These are phyloP conservation scores for Cladosporium sp. DNA, from an alignment of 2,329 filamentous ascomycete genomes.

Conservation along the genomic window DNA sequence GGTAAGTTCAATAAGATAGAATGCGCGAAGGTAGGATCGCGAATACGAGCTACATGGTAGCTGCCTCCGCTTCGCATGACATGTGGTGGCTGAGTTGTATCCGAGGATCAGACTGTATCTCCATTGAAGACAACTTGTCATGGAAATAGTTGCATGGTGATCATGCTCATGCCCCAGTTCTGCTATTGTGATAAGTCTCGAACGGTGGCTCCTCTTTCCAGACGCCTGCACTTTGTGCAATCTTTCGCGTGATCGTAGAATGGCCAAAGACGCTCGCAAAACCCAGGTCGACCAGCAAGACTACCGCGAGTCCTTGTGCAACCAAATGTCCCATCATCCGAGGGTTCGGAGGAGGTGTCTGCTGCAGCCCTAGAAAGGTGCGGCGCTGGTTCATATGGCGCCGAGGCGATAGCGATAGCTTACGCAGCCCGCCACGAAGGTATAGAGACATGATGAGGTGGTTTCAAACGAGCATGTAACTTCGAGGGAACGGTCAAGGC, in stretches of 20 bases:
- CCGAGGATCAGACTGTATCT: neutral
- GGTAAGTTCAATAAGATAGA: neutral
- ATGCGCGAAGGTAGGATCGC: neutral
- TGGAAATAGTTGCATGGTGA: neutral
- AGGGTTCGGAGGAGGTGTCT: constrained; percentile 32
- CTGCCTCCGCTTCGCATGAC: neutral
- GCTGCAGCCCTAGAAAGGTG: constrained; percentile 34
- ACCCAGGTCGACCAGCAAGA: constrained; percentile 33
- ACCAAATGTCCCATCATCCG: constrained; percentile 37
- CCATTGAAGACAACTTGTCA: neutral
- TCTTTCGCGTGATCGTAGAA: constrained; percentile 27
- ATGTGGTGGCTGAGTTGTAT: neutral
- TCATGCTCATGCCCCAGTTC: neutral
- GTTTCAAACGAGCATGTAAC: neutral
- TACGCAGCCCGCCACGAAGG: constrained; percentile 5
- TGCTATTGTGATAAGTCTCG: constrained; percentile 22
- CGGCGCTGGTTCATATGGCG: constrained; percentile 24
- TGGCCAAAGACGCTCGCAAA: constrained; percentile 28
- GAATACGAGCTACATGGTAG: neutral
- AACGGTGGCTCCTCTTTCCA: constrained; percentile 30
- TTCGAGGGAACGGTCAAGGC: neutral
- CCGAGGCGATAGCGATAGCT: neutral
- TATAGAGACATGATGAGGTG: neutral
- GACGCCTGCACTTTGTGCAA: constrained; percentile 33
- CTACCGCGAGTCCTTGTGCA: constrained; percentile 35